Evolutionary conservation across 1,284 basidiomycete genomes (phyloP).

Genomic region (Heterobasidion parviporum): DNA sequence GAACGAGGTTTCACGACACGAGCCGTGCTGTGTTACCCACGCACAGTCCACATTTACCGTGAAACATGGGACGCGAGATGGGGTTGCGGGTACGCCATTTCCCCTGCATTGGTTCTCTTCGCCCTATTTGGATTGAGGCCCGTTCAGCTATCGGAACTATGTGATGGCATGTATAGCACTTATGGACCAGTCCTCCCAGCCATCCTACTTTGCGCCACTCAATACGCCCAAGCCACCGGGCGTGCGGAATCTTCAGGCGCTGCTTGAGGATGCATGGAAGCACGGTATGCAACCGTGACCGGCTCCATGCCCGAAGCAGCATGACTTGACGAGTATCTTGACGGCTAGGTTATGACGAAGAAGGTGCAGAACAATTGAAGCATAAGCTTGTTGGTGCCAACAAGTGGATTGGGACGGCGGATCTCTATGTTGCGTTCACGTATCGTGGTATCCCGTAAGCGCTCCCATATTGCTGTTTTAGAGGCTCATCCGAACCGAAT

Average conservation of each 20-base stretch:
- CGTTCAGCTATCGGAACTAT: conserved; percentile 75
- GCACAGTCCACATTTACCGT: conserved; percentile 50
- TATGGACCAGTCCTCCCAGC: conserved; percentile 53
- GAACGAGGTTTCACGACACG: conserved; percentile 41
- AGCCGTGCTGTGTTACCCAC: conserved; percentile 60
- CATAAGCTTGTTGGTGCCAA: conserved; percentile 49
- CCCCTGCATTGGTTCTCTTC: background rate
- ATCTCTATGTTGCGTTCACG: conserved; percentile 61
- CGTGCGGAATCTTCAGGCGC: conserved; percentile 63
- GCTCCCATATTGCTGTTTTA: background rate
- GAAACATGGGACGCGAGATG: conserved; percentile 54
- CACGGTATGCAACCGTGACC: conserved; percentile 31
- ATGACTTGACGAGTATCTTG: background rate
- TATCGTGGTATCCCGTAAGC: conserved; percentile 73
- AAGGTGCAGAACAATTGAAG: conserved; percentile 57
- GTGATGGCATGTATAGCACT: conserved; percentile 74
- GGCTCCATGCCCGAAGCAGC: background rate
- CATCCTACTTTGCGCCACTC: conserved; percentile 52
- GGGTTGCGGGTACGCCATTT: conserved; percentile 61
- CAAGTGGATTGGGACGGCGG: conserved; percentile 77
- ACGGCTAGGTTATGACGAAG: conserved; percentile 58
- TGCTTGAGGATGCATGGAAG: conserved; percentile 78
- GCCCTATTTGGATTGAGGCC: background rate
- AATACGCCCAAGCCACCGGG: conserved; percentile 52
- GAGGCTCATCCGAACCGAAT: background rate